Conservation (phyloP, 306 rosid species). For the Citrullus amarus region DNA sequence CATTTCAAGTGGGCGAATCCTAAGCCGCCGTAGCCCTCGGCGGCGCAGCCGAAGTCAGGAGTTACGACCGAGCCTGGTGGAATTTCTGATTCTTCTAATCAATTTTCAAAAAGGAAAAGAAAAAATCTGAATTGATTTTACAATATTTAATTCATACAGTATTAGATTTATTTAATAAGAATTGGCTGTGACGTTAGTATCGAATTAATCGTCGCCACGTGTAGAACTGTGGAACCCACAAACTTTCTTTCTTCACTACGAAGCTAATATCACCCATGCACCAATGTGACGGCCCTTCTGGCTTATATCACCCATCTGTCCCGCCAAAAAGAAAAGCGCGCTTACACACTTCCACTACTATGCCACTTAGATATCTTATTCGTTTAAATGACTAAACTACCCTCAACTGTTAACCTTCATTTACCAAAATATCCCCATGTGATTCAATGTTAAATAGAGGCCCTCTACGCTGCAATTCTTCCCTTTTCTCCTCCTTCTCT, state of each 20-base stretch:
- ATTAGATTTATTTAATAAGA: not conserved
- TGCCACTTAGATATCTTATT: not conserved
- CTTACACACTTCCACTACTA: slow-evolving; percentile 10
- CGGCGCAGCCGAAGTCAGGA: not conserved
- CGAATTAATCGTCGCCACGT: slow-evolving; percentile 14
- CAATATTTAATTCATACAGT: not conserved
- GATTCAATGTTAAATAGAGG: slow-evolving; percentile 26
- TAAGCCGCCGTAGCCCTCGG: not conserved
- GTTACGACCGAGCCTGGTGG: not conserved
- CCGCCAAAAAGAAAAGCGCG: slow-evolving; percentile 10
- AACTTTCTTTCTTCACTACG: slow-evolving; percentile 36
- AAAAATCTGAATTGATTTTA: not conserved
- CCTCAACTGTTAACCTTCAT: not conserved
- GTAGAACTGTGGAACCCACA: slow-evolving; percentile 15
- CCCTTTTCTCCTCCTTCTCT: slow-evolving; percentile 60
- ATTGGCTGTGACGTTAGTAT: not conserved
- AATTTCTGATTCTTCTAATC: not conserved
- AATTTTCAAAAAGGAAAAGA: not conserved
- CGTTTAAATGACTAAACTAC: slow-evolving; percentile 15
- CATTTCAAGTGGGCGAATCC: not conserved
- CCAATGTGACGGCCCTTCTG: slow-evolving; percentile 18
- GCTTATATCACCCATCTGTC: slow-evolving; percentile 20
- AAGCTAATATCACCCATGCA: slow-evolving; percentile 26
- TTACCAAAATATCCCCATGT: not conserved
- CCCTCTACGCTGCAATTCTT: slow-evolving; percentile 44